Base-by-base conservation (phyloP, 495 filamentous ascomycete genomes). In the Niebla homalea region DNA sequence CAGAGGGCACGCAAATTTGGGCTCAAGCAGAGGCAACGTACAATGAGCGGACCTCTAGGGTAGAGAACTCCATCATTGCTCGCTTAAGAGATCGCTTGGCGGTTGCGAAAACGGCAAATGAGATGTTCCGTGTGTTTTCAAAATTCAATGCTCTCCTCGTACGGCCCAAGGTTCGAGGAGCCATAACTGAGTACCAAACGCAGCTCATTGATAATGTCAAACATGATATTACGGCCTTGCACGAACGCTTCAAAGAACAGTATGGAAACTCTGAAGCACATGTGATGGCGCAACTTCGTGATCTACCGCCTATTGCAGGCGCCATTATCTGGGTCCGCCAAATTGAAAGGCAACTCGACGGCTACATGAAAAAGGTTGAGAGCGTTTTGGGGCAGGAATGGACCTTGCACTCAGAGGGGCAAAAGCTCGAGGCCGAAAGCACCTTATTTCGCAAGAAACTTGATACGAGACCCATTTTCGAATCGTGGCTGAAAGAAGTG, bases 121-220 rank as follows among this genome's bases (percentile, higher is more conserved):
- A 97, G 62, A 99, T 97, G 92, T 99, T 99, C 64, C 85, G 93
- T 36, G 92, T 99, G 42, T 97, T 97, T 62, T 99, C 92, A 18
- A 96, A 96, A 61, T 99, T 99, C 75, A 99, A 99, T 60, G 93
- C 92, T 23, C 81, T 99, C 43, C 90, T 99, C 60, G 89, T 99
- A 43, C 79, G 92, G 25, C 93, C 93, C 16, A 97, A 97, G 71
- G 96, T 99, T 63, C 80, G 92, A 39, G 89, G 92, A 59, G 92
- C 92, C 45, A 99, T 99, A 60, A 81, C 87, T 22, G 93, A 97
- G 63, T 99, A 97, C 61, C 92, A 99, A 61, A 87, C 87, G 5
- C 87, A 94, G 61, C 83, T 99, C 29, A 95, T 99, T 54, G 89
- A 94, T 54, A 94, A 88, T 60, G 92, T 99, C 46, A 96, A 96